Percentiles rank a stretch among this genome's conserved stretches.
These are phyloP conservation scores for Penicillium verhagenii DNA, from an alignment of 495 filamentous ascomycete genomes.

Conservation along the genomic window DNA sequence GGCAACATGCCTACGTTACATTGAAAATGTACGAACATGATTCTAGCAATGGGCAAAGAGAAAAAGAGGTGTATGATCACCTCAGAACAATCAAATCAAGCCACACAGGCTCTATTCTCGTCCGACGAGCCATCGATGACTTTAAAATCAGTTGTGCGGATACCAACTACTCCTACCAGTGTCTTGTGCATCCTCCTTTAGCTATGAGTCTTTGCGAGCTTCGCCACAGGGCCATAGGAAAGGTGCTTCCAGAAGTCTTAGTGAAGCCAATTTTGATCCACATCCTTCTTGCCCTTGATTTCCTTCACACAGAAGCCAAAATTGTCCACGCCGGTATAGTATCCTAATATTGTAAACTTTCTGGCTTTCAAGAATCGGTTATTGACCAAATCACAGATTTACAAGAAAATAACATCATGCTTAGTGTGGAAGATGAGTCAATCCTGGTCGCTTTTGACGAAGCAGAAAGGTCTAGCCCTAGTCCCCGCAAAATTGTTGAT, in stretches of 20 bases:
- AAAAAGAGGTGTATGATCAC: too few species aligned
- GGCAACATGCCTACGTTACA: too few species aligned
- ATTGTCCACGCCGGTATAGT: slow-evolving; percentile 43
- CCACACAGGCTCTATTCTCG: slow-evolving; percentile 19
- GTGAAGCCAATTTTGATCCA: slow-evolving; percentile 22
- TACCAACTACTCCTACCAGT: slow-evolving; percentile 17
- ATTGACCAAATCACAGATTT: slow-evolving; percentile 20
- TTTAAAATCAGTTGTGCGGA: slow-evolving; percentile 21
- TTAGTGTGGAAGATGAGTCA: slow-evolving; percentile 28
- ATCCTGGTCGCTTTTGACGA: slow-evolving; percentile 28
- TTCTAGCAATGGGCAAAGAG: too few species aligned
- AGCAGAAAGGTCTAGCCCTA: slow-evolving; percentile 22
- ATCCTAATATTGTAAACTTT: too few species aligned
- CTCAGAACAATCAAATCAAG: slow-evolving; percentile 10
- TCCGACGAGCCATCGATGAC: slow-evolving; percentile 14
- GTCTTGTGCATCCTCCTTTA: slow-evolving; percentile 31
- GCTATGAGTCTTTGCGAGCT: slow-evolving; percentile 22
- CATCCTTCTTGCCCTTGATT: slow-evolving; percentile 35
- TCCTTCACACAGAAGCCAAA: slow-evolving; percentile 28
- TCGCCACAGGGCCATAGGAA: slow-evolving; percentile 3
- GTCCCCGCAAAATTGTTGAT: slow-evolving; percentile 16
- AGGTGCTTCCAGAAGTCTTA: slow-evolving; percentile 8
- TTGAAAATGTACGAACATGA: too few species aligned
- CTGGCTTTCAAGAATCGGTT: too few species aligned
- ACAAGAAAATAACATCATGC: slow-evolving; percentile 29